Base-by-base conservation (phyloP, 208 protist genomes). In the Cochliopodium minus region DNA sequence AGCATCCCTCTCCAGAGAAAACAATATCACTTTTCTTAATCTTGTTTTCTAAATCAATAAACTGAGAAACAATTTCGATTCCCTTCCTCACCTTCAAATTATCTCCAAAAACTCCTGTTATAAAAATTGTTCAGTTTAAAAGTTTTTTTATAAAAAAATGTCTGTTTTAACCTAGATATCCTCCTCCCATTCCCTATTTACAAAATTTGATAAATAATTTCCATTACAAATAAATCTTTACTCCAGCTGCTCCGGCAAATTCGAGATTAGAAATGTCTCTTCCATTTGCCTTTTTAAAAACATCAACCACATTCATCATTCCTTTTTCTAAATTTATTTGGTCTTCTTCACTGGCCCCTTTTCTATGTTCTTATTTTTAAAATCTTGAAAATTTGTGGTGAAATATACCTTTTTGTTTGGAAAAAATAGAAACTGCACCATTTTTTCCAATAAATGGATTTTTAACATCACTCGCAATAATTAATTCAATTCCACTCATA, bases 341-440 rank as follows among this genome's bases (percentile, higher is more conserved):
- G 2, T 29, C 2, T 29, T 36, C 20, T 40, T 39, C 2, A 17
- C 17, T 29, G 17, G 17, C 25, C 5, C 9, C 32, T 54, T n/a
- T n/a, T n/a, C n/a, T n/a, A n/a, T n/a, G n/a, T n/a, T n/a, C n/a
- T n/a, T n/a, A n/a, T n/a, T n/a, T n/a, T n/a, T n/a, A n/a, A n/a
- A n/a, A n/a, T n/a, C n/a, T n/a, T n/a, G n/a, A n/a, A n/a, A n/a
- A n/a, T n/a, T n/a, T n/a, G n/a, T n/a, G n/a, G n/a, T n/a, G n/a
- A n/a, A n/a, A n/a, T n/a, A n/a, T n/a, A n/a, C 49, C 49, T 28
- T 54, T 54, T 29, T 54, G 49, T 33, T 54, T 40, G n/a, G 20
- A 20, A n/a, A 54, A 54, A 15, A 22, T 40, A 40, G 25, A n/a
- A 5, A 39, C 33, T 20, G 49, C 30, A 29, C 49, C 49, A 3